phyloP scores from a whole-genome alignment of 352 stramenopile species.

The Phytophthora sp. region DNA sequence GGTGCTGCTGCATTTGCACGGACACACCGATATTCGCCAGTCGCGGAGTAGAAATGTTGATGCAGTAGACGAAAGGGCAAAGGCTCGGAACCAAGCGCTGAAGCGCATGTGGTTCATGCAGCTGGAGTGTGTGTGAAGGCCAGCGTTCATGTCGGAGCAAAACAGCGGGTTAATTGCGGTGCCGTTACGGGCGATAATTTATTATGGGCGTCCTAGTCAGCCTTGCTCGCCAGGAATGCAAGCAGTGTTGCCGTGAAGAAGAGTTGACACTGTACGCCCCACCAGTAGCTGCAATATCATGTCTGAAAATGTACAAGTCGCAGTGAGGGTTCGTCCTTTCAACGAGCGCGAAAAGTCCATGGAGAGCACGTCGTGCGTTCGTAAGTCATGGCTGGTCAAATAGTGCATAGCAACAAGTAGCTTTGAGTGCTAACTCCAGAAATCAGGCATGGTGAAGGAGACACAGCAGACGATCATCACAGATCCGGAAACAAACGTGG shows the following conservation, averaged over 20 bases:
- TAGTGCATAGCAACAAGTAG: too few relatives aligned
- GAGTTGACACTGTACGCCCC: not conserved
- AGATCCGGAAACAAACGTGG: conserved; percentile 71
- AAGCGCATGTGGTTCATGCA: too few relatives aligned
- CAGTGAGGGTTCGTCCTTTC: conserved; percentile 81
- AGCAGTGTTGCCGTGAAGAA: not conserved
- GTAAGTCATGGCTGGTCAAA: conserved; percentile 30
- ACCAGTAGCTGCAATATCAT: conserved; percentile 28
- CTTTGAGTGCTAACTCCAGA: too few relatives aligned
- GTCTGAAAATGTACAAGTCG: conserved; percentile 88
- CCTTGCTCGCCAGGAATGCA: not conserved
- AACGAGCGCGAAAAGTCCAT: conserved; percentile 84
- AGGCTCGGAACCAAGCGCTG: too few relatives aligned
- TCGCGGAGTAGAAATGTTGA: conserved; percentile 2
- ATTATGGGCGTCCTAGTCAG: conserved; percentile 12
- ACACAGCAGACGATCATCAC: conserved; percentile 87
- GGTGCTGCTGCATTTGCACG: too few relatives aligned
- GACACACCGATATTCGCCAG: conserved; percentile 6
- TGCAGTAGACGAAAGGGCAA: too few relatives aligned
- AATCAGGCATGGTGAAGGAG: conserved; percentile 83
- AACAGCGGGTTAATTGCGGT: conserved; percentile 3
- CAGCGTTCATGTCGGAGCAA: not conserved
- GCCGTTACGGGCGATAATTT: conserved; percentile 20
- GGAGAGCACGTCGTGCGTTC: conserved; percentile 73
- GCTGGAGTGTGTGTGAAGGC: too few relatives aligned